Evolutionary conservation across 768 basidiomycete genomes (phyloP), one percentile per base, ranked within the genome.

Genomic region (Phylloporus sp.): DNA sequence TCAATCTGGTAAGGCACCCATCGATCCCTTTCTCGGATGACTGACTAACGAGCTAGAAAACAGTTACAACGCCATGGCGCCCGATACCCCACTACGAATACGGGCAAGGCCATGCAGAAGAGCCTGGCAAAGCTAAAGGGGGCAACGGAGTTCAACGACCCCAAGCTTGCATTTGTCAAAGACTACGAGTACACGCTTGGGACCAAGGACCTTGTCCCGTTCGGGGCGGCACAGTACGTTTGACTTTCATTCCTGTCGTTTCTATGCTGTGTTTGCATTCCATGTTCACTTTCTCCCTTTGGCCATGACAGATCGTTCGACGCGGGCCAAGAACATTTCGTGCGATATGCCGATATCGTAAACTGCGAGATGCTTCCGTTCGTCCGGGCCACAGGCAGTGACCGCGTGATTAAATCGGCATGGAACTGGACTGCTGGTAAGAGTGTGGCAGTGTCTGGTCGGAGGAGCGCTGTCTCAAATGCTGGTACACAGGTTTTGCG

Each of bases 61-160:
- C n/a, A 88, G 86, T 65, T 90, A 3, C 83, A 88, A 63, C 72
- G 89, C 3, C 87, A 92, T 56, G 87, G 86, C 4, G 82, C 86
- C 0, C 78, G 89, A 23, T 88, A 72, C 56, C 89, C 89, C 0
- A 85, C 82, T 0, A 57, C 65, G 3, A 69, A 70, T 3, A 70
- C 75, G 9, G 62, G 66, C 1, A 50, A 55, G 8, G 48, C 55
- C 20, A 84, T 83, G 9, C 43, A 59, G 13, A 55, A 61, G 8
- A 76, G 80, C 1, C 55, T 92, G 10, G 48, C 59, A 7, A 84
- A 81, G 55, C 67, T 90, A 0, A 62, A 79, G 49, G 56, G 67
- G 0, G 81, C 71, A 8, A 58, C 63, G 1, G 50, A 61, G 4
- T 79, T 72, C 58, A 62, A 60, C 0, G 74, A 81, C 42, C 58